Base-by-base conservation (phyloP, 108 stramenopile genomes). In the Mayamaea pseudoterrestris region DNA sequence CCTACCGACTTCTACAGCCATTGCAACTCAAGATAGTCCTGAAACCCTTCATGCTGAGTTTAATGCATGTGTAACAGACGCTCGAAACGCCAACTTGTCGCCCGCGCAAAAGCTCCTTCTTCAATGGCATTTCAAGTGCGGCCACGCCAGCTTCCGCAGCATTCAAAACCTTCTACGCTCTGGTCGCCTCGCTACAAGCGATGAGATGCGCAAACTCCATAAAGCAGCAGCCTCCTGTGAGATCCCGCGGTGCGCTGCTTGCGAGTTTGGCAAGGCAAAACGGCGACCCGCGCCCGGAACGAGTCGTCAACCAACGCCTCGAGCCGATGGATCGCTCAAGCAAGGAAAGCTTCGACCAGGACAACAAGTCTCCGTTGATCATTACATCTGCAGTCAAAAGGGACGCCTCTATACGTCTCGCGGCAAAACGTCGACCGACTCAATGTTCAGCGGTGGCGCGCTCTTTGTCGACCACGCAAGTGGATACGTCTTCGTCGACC, bases 391-490 rank as follows among this genome's bases (percentile, higher is more conserved):
- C 22, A 16, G 41, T 34, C 32, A 34, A 34, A 11, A 12, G 11
- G 11, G 8, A 8, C 41, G 41, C n/a, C 41, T 42, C 14, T 42
- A 8, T 16, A 14, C 41, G 7, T 42, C 41, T 7, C 9, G 17
- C n/a, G 69, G 69, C 12, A 55, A 60, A 18, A 53, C 43, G 18
- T 44, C 30, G 0, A n/a, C 56, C 9, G 42, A 46, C 4, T 6
- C 34, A 14, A 3, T 24, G 24, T 61, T 29, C 29, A 9, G 8
- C 30, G 65, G 64, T 9, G 66, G 62, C 18, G 44, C 58, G 4
- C 57, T 63, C 36, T 74, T 78, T 57, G 65, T 70, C 3, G 65
- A 73, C 45, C 69, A 73, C 30, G 71, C 60, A 5, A 44, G 58
- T 24, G 46, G 35, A n/a, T 55, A 29, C 29, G 29, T 74, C 21